Evolutionary conservation across 371 early-diverging fungal genomes (phyloP).

Genomic region (Mucor sp.): DNA sequence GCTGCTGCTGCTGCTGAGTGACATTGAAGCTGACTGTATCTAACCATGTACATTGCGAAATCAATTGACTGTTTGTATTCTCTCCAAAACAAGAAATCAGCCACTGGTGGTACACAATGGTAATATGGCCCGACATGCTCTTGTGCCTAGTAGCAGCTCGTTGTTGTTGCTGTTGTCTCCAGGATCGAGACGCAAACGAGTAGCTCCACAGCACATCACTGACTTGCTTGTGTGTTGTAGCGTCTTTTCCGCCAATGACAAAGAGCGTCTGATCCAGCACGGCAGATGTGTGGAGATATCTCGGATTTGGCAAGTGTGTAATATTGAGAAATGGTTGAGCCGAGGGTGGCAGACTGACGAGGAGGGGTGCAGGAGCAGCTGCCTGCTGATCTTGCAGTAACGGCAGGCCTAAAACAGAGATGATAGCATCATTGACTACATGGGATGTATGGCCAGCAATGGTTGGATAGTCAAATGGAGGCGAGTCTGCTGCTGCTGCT

Average conservation of each 20-base stretch:
- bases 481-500: not conserved
- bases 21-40: conserved; percentile 5
- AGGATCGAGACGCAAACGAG: not conserved
- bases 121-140: conserved; percentile 18
- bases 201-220: conserved; percentile 10
- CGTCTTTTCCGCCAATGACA: conserved; percentile 12
- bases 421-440: conserved; percentile 2
- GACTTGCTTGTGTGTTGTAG: not conserved
- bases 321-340: not conserved
- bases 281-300: conserved; percentile 20
- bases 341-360: not conserved
- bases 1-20: not conserved
- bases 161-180: not conserved
- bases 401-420: conserved; percentile 16
- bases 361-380: not conserved
- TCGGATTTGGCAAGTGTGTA: not conserved
- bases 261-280: not conserved
- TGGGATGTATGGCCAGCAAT: conserved; percentile 21
- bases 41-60: conserved; percentile 11
- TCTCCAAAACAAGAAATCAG: conserved; percentile 32
- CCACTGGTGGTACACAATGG: conserved; percentile 19
- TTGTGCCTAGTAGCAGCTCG: not conserved
- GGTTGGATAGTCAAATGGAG: not conserved
- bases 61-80: not conserved
- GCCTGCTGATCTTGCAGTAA: not conserved